Base-by-base conservation (phyloP, 371 early-diverging fungal species). In the Vairimorpha ceranae region DNA sequence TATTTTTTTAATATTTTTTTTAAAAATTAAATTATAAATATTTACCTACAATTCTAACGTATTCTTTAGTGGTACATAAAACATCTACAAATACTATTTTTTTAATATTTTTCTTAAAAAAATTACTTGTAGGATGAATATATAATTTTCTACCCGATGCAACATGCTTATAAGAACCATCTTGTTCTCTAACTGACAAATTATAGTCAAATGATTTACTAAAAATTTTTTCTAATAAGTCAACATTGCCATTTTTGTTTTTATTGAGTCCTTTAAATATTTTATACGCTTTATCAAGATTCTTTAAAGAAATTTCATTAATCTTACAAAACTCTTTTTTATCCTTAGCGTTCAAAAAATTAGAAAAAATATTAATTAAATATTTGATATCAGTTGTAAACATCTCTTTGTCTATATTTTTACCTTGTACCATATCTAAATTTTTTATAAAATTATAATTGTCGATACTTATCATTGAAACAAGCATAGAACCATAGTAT, bases 21-120 rank as follows among this genome's bases (percentile, higher is more conserved):
- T 81, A 58, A 75, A 81, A n/a, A n/a, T n/a, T n/a, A n/a, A n/a
- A n/a, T n/a, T n/a, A n/a, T 14, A 63, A 70, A 67, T 72, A 81
- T 43, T 38, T 69, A 14, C 75, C 70, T n/a, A 78, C 77, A 23
- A 81, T 72, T 32, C 75, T 51, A 43, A 70, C 75, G 59, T 81
- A 81, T 25, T 41, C 56, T 59, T 72, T 81, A n/a, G 69, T 61
- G 4, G 75, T 74, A 43, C 69, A 67, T 41, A 76, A 72, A 17
- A 72, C 38, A 65, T 78, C 75, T 12, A 78, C 76, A 76, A 70
- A 66, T 21, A 78, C 79, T 58, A 81, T 67, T 21, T 75, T 72
- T 61, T 74, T 68, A 29, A 67, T 60, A 27, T 68, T 72, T 43
- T 52, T 76, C 36, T 72, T 81, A 58, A 75, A 81, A 67, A 75